These are phyloP conservation scores for Mycena galericulata DNA, from an alignment of 768 basidiomycete species.

Conservation along the genomic window DNA sequence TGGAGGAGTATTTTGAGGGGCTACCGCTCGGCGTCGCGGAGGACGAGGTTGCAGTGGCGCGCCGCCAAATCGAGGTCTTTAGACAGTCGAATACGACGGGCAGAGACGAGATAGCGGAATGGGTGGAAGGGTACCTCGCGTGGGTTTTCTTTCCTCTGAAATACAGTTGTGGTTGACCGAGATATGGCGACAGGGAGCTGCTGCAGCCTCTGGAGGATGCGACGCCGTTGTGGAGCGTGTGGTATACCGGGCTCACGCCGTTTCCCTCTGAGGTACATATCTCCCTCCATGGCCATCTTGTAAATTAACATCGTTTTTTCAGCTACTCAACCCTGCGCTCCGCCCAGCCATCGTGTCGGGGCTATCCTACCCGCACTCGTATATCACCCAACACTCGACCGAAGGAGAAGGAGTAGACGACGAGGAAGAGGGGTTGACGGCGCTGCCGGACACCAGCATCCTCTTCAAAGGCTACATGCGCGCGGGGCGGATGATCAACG, in stretches of 20 bases:
- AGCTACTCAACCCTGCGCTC: conserved; percentile 80
- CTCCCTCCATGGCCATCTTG: neutral
- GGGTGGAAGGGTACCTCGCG: conserved; percentile 66
- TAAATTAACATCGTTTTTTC: neutral
- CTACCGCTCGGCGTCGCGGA: conserved; percentile 39
- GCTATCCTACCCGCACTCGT: conserved; percentile 67
- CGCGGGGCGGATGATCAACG: conserved; percentile 85
- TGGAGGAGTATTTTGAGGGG: conserved; percentile 53
- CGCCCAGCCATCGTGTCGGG: conserved; percentile 72
- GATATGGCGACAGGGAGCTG: conserved; percentile 50
- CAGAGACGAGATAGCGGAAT: conserved; percentile 55
- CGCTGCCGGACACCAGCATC: conserved; percentile 81
- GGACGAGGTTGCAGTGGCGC: conserved; percentile 32
- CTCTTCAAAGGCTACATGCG: conserved; percentile 83
- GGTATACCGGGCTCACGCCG: conserved; percentile 75
- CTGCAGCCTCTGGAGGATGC: conserved; percentile 61
- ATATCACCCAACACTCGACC: conserved; percentile 45
- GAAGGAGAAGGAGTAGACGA: conserved; percentile 24
- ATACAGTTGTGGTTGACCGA: neutral
- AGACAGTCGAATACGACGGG: conserved; percentile 31
- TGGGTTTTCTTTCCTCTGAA: conserved; percentile 42
- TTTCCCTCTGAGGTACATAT: conserved; percentile 73
- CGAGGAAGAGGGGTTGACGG: conserved; percentile 54
- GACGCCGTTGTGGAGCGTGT: conserved; percentile 71
- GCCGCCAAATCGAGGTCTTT: conserved; percentile 36